Percentiles rank a stretch among this genome's conserved stretches.
Conservation (phyloP, 192 early-diverging fungal species). For the Coemansia sp. region DNA sequence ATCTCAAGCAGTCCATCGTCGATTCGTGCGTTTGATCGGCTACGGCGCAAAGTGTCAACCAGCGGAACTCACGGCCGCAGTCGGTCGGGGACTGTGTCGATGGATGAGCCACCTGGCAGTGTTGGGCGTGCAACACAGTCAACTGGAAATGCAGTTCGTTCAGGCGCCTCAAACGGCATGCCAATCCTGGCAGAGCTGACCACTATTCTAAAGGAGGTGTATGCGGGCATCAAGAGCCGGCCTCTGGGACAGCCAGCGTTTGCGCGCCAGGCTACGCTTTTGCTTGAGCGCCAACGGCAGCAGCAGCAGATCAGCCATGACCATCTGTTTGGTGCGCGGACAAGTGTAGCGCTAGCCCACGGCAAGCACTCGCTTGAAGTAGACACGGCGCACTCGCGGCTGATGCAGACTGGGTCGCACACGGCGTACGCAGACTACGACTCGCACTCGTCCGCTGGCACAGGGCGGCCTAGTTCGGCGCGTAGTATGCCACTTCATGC, state of each 20-base stretch:
- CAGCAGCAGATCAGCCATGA: conserved; percentile 13
- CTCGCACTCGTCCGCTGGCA: conserved; percentile 16
- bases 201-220: conserved; percentile 50
- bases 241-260: conserved; percentile 53
- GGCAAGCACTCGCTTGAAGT: conserved; percentile 35
- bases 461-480: conserved; percentile 46
- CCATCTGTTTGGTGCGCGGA: conserved; percentile 11
- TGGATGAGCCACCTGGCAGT: conserved; percentile 31
- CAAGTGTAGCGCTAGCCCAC: conserved; percentile 22
- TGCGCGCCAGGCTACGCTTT: conserved; percentile 36
- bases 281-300: conserved; percentile 15
- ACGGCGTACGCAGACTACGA: conserved; percentile 26
- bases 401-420: conserved; percentile 1
- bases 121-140: conserved; percentile 26
- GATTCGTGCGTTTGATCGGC: conserved; percentile 45
- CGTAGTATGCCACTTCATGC: conserved; percentile 51
- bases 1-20: conserved; percentile 20
- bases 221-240: conserved; percentile 50
- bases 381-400: background rate
- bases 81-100: conserved; percentile 37
- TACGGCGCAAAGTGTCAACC: conserved; percentile 53
- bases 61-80: conserved; percentile 39
- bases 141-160: background rate
- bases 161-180: conserved; percentile 5
- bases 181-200: conserved; percentile 45